Evolutionary conservation across 2,329 filamentous ascomycete genomes (phyloP), one percentile per base, ranked within the genome.

Genomic region (Pyrenochaeta sp.): DNA sequence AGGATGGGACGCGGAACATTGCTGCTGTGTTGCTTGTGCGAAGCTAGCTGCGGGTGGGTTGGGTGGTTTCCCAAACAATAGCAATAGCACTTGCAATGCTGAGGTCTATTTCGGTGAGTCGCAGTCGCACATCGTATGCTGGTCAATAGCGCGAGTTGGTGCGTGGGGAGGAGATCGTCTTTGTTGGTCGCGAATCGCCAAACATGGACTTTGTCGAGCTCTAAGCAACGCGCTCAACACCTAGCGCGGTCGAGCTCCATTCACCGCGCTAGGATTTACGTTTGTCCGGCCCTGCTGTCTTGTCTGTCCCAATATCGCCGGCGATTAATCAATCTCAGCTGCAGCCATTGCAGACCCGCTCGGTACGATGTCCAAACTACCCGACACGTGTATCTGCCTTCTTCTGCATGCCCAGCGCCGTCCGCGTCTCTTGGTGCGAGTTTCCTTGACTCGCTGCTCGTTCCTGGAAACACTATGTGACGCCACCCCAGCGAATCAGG

Each of bases 1-100:
- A 70, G 40, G 66, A 69, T 12, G 72, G 69, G 32, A 72, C 72
- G 58, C 74, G 72, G 56, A 76, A 77, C 75, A 77, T 78, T 58
- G 61, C 57, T 62, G 58, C 42, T 54, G 52, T 64, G 42, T 40
- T 50, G 50, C 34, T 56, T 30, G 49, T 34, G 42, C 27, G 27
- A 40, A 47, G 42, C 42, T 36, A 40, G 51, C 40, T 27, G n/a
- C n/a, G 25, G 47, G 45, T 42, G 50, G 54, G 40, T 48, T 32
- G 28, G 54, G 42, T 19, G 34, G 32, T 55, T 15, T 24, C 44
- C 45, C 50, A 56, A 55, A 54, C 59, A 59, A 62, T 39, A 48
- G 45, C 55, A 57, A 53, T 36, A 54, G 28, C 6, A 39, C 36
- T 39, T 6, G 36, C 15, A 19, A 39, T 39, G 10, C n/a, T 19